Percentiles rank a stretch among this genome's conserved stretches.
Conservation (phyloP, 2,329 filamentous ascomycete species). For the Sordariomycetes sp. region DNA sequence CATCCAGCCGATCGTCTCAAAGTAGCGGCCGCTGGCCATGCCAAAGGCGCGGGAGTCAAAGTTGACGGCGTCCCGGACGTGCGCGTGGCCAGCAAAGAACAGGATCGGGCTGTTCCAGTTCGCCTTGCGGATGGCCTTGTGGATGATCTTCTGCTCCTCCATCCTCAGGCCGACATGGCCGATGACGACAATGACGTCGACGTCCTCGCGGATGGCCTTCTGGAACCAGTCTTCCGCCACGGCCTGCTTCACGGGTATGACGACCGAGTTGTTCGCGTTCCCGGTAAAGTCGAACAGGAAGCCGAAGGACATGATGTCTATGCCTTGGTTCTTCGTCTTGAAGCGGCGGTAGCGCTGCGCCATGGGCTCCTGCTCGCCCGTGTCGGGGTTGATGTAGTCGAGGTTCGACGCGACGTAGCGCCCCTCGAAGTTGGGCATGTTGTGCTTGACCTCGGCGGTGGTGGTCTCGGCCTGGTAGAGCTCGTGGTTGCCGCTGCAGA, state of each 20-base stretch:
- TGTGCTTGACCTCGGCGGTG: conserved; percentile 65
- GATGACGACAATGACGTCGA: conserved; percentile 77
- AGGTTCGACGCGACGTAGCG: conserved; percentile 87
- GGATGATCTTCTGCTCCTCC: conserved; percentile 67
- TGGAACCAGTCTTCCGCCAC: conserved; percentile 85
- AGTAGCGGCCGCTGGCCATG: conserved; percentile 79
- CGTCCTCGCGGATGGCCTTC: conserved; percentile 69
- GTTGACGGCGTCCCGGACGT: conserved; percentile 73
- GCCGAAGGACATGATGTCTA: conserved; percentile 79
- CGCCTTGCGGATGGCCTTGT: conserved; percentile 62
- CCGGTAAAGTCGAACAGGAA: conserved; percentile 91
- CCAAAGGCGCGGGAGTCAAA: conserved; percentile 73
- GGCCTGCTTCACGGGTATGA: conserved; percentile 69
- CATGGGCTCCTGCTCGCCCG: conserved; percentile 62
- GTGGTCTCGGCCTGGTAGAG: conserved; percentile 76
- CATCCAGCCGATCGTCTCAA: conserved; percentile 93
- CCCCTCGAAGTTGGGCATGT: conserved; percentile 71
- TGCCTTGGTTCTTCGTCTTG: conserved; percentile 78
- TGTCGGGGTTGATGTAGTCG: conserved; percentile 69
- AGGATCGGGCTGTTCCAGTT: conserved; percentile 79
- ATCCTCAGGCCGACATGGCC: conserved; percentile 81
- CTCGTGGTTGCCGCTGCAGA: conserved; percentile 91
- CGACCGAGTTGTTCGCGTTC: conserved; percentile 83
- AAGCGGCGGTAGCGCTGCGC: conserved; percentile 81
- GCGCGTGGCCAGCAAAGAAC: conserved; percentile 84